A percentile compares a stretch with the other conserved stretches of the same genome.
Evolutionary conservation across 306 rosid species (phyloP).

Genomic region (Geum urbanum): DNA sequence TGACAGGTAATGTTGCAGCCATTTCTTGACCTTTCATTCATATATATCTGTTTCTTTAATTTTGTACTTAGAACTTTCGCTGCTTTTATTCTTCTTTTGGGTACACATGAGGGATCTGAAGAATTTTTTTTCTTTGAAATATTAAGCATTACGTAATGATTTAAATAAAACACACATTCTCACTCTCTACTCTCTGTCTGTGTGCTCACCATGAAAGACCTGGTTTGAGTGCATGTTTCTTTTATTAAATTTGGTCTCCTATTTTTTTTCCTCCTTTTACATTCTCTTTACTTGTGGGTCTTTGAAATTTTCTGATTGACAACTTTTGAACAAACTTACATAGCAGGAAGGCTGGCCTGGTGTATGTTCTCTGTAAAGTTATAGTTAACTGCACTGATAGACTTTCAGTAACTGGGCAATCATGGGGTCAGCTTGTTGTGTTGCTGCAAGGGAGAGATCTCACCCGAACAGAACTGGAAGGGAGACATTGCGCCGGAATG

Average conservation of each 20-base stretch:
- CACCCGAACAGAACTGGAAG: constrained; percentile 26
- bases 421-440: constrained; percentile 35
- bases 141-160: not conserved
- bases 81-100: not conserved
- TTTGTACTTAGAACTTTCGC: not conserved
- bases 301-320: not conserved
- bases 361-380: constrained; percentile 4
- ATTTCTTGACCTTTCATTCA: not conserved
- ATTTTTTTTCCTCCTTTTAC: not conserved
- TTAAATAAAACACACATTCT: not conserved
- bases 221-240: not conserved
- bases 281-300: not conserved
- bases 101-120: not conserved
- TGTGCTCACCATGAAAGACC: not conserved
- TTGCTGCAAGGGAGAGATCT: constrained; percentile 13
- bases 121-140: not conserved
- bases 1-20: not conserved
- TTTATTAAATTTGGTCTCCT: not conserved
- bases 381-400: constrained; percentile 8
- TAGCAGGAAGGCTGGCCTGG: constrained; percentile 13
- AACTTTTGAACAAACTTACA: not conserved
- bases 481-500: constrained; percentile 43
- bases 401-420: constrained; percentile 2
- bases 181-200: not conserved
- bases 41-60: not conserved